These are phyloP conservation scores for Dactylellina sp. DNA, from an alignment of 2,329 filamentous ascomycete genomes.

Conservation along the genomic window DNA sequence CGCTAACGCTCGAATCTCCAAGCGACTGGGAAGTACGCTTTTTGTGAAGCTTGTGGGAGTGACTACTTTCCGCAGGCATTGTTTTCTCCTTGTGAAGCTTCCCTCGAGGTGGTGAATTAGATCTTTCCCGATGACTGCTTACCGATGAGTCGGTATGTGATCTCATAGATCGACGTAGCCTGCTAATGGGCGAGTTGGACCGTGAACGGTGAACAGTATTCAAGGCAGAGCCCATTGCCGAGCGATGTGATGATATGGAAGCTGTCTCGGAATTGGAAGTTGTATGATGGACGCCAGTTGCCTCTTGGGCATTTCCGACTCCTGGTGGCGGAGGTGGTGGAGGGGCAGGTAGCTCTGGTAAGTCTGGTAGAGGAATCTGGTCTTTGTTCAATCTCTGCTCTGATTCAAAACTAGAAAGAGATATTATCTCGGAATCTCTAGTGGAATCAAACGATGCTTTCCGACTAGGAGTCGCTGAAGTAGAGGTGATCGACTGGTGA, in stretches of 20 bases:
- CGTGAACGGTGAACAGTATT: constrained; percentile 39
- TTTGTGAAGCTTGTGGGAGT: constrained; percentile 29
- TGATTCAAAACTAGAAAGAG: constrained; percentile 43
- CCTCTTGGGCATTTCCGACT: constrained; percentile 1
- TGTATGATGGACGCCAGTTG: not conserved
- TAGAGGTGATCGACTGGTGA: constrained; percentile 9
- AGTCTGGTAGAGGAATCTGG: not conserved
- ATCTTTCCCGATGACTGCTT: constrained; percentile 4
- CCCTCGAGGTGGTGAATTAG: constrained; percentile 13
- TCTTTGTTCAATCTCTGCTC: constrained; percentile 17
- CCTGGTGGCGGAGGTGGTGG: constrained; percentile 1
- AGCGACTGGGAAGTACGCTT: constrained; percentile 18
- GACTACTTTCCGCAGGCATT: constrained; percentile 4
- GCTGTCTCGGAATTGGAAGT: constrained; percentile 19
- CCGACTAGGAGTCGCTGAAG: constrained; percentile 29
- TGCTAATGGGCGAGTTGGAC: constrained; percentile 45
- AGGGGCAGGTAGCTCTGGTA: constrained; percentile 1
- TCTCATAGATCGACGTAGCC: constrained; percentile 16
- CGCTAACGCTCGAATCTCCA: constrained; percentile 5
- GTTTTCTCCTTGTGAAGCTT: constrained; percentile 49
- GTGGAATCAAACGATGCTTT: constrained; percentile 44
- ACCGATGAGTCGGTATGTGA: constrained; percentile 27
- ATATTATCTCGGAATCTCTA: constrained; percentile 47
- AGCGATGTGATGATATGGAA: constrained; percentile 33
- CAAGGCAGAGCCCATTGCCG: constrained; percentile 41